These are phyloP conservation scores for Gossypium sturtianum DNA, from an alignment of 345 rosid species.

Conservation along the genomic window DNA sequence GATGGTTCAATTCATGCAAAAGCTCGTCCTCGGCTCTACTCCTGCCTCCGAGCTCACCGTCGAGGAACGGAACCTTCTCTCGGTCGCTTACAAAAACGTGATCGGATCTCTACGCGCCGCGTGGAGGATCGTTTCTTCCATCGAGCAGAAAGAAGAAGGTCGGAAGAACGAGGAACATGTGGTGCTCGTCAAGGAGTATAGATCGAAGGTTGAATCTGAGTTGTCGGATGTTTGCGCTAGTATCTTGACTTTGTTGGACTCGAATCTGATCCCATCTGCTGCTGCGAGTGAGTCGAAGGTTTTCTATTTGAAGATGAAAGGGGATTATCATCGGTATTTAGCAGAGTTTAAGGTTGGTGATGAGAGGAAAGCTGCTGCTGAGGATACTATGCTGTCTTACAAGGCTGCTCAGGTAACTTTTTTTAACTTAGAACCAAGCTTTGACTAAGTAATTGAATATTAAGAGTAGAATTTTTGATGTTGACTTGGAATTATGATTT, in stretches of 20 bases:
- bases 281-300: slow-evolving; percentile 74
- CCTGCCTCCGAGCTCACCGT: slow-evolving; percentile 80
- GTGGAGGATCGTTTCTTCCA: slow-evolving; percentile 92
- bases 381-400: slow-evolving; percentile 89
- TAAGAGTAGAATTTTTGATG: background rate
- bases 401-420: slow-evolving; percentile 79
- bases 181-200: slow-evolving; percentile 79
- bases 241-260: slow-evolving; percentile 55
- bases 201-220: slow-evolving; percentile 90
- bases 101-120: slow-evolving; percentile 98
- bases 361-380: slow-evolving; percentile 89
- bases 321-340: slow-evolving; percentile 86
- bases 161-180: slow-evolving; percentile 94
- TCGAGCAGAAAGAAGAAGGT: slow-evolving; percentile 93
- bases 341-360: slow-evolving; percentile 89
- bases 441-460: background rate
- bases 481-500: background rate
- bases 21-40: slow-evolving; percentile 69
- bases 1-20: slow-evolving; percentile 94
- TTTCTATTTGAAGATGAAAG: slow-evolving; percentile 94
- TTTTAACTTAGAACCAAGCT: background rate
- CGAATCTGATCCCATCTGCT: slow-evolving; percentile 76
- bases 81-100: slow-evolving; percentile 96
- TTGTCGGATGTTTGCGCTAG: slow-evolving; percentile 69
- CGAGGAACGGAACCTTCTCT: slow-evolving; percentile 92